These are phyloP conservation scores for Pestalotiopsis sp. DNA, from an alignment of 2,329 filamentous ascomycete genomes.

Conservation along the genomic window DNA sequence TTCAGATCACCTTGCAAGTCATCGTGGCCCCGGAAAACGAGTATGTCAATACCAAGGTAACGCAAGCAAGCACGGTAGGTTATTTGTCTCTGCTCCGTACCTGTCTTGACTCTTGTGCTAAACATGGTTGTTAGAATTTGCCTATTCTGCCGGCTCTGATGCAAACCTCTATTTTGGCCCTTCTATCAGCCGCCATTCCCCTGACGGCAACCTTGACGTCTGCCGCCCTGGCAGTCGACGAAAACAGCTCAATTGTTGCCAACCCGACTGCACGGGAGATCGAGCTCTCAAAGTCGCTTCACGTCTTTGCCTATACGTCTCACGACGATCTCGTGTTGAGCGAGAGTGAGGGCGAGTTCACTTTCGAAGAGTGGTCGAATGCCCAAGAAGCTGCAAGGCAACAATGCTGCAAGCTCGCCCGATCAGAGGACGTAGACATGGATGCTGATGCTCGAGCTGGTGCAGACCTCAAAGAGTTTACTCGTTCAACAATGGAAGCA, in stretches of 20 bases:
- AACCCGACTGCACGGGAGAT: slow-evolving; percentile 66
- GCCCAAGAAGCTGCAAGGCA: slow-evolving; percentile 64
- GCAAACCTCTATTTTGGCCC: slow-evolving; percentile 74
- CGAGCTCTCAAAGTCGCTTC: slow-evolving; percentile 66
- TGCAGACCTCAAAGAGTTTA: slow-evolving; percentile 57
- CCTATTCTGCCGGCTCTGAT: slow-evolving; percentile 78
- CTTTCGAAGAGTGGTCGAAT: slow-evolving; percentile 72
- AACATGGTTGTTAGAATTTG: slow-evolving; percentile 60
- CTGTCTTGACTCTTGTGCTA: background rate
- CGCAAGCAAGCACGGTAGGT: slow-evolving; percentile 61
- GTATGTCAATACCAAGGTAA: slow-evolving; percentile 59
- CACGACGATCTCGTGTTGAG: slow-evolving; percentile 71
- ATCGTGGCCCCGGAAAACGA: slow-evolving; percentile 68
- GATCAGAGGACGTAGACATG: slow-evolving; percentile 39
- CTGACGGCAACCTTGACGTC: slow-evolving; percentile 72
- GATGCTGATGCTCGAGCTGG: slow-evolving; percentile 46
- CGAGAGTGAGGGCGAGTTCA: slow-evolving; percentile 81
- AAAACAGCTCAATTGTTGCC: slow-evolving; percentile 44
- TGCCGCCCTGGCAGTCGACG: slow-evolving; percentile 59
- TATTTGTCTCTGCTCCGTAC: background rate
- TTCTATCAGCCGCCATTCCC: slow-evolving; percentile 81
- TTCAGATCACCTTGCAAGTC: slow-evolving; percentile 82
- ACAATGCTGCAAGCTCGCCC: slow-evolving; percentile 57
- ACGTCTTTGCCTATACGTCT: slow-evolving; percentile 82
- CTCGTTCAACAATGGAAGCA: slow-evolving; percentile 61